Conservation (phyloP, 2,329 filamentous ascomycete genomes). For the Ceratocystis papillata region DNA sequence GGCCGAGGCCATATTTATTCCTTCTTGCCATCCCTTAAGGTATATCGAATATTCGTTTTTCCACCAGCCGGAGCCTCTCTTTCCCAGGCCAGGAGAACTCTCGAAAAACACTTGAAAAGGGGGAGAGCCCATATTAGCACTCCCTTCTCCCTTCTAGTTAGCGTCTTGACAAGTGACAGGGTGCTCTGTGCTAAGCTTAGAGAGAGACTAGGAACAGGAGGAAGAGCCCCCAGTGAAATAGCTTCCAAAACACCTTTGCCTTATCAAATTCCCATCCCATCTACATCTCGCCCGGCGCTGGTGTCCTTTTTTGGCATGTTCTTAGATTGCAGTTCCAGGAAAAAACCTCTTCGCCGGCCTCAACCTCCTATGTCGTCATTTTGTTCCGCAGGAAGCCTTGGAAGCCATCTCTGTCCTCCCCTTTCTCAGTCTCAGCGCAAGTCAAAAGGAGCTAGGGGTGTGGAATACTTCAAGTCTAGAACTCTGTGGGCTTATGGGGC, state of each 20-base stretch:
- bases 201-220: constrained; percentile 1
- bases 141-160: constrained; percentile 2
- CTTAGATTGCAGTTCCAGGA: not conserved
- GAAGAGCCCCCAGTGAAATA: not conserved
- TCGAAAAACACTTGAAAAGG: not conserved
- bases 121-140: not conserved
- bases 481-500: not conserved
- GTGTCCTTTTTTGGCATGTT: not conserved
- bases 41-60: not conserved
- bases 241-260: constrained; percentile 2
- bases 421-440: not conserved
- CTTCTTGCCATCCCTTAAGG: not conserved
- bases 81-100: not conserved
- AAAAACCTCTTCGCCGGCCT: not conserved
- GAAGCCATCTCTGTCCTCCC: not conserved
- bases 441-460: not conserved
- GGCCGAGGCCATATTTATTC: too few relatives aligned
- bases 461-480: constrained; percentile 1
- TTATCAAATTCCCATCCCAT: not conserved
- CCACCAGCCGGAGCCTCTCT: not conserved
- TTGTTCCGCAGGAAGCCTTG: not conserved
- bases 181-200: not conserved
- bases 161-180: constrained; percentile 9
- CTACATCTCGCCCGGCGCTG: not conserved
- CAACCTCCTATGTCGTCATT: not conserved